Evolutionary conservation across 257 asterid genomes (phyloP).

Genomic region (Salvia miltiorrhiza): DNA sequence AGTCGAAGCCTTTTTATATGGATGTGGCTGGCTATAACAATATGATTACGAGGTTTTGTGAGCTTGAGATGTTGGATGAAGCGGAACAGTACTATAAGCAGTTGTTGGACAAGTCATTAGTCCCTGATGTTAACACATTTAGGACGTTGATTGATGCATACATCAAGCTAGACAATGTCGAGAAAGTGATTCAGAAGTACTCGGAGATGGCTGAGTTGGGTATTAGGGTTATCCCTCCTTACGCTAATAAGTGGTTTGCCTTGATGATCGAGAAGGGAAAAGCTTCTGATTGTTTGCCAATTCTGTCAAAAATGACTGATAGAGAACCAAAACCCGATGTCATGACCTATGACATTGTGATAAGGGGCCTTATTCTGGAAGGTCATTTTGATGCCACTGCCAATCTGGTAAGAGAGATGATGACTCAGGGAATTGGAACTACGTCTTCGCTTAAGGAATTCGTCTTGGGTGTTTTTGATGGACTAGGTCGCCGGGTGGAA

Average conservation of each 20-base stretch:
- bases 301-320: conserved; percentile 63
- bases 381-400: conserved; percentile 43
- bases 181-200: conserved; percentile 59
- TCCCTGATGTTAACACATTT: conserved; percentile 71
- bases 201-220: conserved; percentile 70
- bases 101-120: conserved; percentile 55
- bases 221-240: conserved; percentile 70
- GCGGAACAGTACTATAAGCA: conserved; percentile 61
- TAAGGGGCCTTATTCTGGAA: conserved; percentile 55
- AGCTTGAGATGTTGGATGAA: conserved; percentile 72
- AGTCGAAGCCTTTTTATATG: conserved; percentile 80
- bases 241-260: conserved; percentile 74
- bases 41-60: conserved; percentile 69
- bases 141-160: conserved; percentile 69
- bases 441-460: conserved; percentile 54
- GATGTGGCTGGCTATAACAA: conserved; percentile 81
- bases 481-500: conserved; percentile 51
- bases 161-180: conserved; percentile 50
- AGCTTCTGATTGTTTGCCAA: conserved; percentile 56
- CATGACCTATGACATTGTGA: conserved; percentile 63
- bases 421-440: conserved; percentile 48
- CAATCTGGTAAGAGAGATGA: conserved; percentile 54
- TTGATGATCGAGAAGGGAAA: conserved; percentile 68
- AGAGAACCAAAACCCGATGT: conserved; percentile 86
- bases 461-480: conserved; percentile 52